These are phyloP conservation scores for Annona squamosa DNA, from an alignment of 164 flowering plant genomes.

Conservation along the genomic window DNA sequence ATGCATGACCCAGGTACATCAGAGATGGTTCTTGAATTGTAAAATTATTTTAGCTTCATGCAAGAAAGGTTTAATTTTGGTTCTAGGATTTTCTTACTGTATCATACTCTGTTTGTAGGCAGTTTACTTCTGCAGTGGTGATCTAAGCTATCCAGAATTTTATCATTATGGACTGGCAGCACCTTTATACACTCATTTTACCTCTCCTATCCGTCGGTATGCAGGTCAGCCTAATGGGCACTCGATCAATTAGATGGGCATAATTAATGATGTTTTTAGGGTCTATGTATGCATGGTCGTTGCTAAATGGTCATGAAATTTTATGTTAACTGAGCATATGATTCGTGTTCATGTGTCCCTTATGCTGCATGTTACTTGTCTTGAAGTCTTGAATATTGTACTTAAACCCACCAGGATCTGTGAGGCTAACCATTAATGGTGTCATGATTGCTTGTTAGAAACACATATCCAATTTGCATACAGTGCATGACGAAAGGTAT, in stretches of 20 bases:
- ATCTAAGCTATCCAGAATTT: conserved; percentile 84
- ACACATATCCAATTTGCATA: no score
- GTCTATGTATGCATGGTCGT: not conserved
- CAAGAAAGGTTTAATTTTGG: not conserved
- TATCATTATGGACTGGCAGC: conserved; percentile 95
- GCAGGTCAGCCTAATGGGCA: conserved; percentile 47
- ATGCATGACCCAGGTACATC: conserved; percentile 95
- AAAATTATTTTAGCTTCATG: not conserved
- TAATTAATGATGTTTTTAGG: not conserved
- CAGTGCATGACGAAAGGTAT: not conserved
- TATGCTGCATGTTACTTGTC: no score
- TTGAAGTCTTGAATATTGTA: no score
- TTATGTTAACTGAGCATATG: not conserved
- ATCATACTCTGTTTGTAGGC: conserved; percentile 44
- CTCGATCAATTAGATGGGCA: no score
- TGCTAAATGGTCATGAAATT: not conserved
- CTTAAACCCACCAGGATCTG: no score
- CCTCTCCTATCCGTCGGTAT: conserved; percentile 95
- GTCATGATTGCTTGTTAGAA: no score
- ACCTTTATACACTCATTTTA: conserved; percentile 90
- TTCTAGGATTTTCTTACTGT: conserved; percentile 1
- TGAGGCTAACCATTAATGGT: no score
- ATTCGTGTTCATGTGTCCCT: not conserved
- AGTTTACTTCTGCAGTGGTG: conserved; percentile 98
- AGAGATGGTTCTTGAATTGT: not conserved